Evolutionary conservation across 768 basidiomycete genomes (phyloP).

Genomic region (Phallus indusiatus): DNA sequence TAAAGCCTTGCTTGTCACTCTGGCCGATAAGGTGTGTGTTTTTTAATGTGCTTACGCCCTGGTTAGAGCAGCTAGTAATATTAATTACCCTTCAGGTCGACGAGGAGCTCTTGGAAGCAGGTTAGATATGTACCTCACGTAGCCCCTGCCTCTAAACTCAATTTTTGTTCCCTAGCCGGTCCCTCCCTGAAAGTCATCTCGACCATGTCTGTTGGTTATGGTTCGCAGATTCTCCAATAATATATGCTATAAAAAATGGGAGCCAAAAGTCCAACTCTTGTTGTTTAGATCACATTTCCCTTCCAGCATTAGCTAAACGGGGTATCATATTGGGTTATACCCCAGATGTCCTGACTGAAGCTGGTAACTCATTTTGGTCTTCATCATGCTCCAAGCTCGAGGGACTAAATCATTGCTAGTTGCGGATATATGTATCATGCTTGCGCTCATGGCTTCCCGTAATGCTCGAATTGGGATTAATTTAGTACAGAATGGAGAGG

Average conservation of each 20-base stretch:
- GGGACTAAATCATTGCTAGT: slow-evolving; percentile 35
- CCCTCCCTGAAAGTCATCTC: slow-evolving; percentile 71
- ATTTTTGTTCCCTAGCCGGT: slow-evolving; percentile 42
- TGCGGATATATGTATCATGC: slow-evolving; percentile 84
- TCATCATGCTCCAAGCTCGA: slow-evolving; percentile 7
- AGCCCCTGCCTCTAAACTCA: not conserved
- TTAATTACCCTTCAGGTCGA: slow-evolving; percentile 65
- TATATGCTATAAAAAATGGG: not conserved
- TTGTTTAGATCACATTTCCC: slow-evolving; percentile 70
- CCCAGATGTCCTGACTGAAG: slow-evolving; percentile 87
- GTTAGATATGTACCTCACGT: slow-evolving; percentile 19
- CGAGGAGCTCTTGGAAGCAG: slow-evolving; percentile 57
- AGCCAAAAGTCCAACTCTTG: not conserved
- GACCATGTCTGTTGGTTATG: slow-evolving; percentile 88
- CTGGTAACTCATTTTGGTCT: slow-evolving; percentile 35
- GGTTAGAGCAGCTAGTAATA: too few species aligned
- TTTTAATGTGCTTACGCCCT: slow-evolving; percentile 11
- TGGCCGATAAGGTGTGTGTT: slow-evolving; percentile 56
- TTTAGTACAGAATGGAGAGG: slow-evolving; percentile 63
- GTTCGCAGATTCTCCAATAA: slow-evolving; percentile 27
- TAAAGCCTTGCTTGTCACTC: slow-evolving; percentile 46
- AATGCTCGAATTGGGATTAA: slow-evolving; percentile 55
- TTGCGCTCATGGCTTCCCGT: slow-evolving; percentile 89
- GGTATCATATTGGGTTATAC: slow-evolving; percentile 79
- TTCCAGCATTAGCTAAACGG: slow-evolving; percentile 46